Evolutionary conservation across 2,329 filamentous ascomycete genomes (phyloP), one percentile per base, ranked within the genome.

Genomic region (Cyphellophora attinorum): DNA sequence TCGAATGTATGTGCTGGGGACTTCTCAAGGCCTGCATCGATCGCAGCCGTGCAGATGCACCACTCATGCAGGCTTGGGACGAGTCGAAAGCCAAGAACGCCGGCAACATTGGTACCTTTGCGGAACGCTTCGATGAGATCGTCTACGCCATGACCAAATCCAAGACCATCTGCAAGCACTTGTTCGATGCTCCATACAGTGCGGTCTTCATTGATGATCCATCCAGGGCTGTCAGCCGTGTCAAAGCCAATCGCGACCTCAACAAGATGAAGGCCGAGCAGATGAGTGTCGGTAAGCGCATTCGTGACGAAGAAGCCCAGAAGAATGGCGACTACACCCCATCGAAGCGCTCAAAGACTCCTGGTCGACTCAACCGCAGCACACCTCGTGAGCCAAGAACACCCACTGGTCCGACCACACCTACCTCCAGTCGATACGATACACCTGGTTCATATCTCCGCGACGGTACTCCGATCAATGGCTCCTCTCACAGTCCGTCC

Each of bases 161-260:
- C 18, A 62, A 62, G 42, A 56, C 57, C 0, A 56, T 61, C 19
- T 60, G 56, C 51, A 60, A 60, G 35, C 58, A 60, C 33, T 40
- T 61, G 8, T 39, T 60, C 11, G 58, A 59, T 31, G 43, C 52
- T 3, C 40, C 46, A 5, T 61, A 56, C 38, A 31, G 57, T 18
- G 40, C 49, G 28, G 43, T 44, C 4, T 51, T 62, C 28, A 48
- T 61, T 18, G 57, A 62, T 31, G 58, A 62, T 31, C 59, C 59
- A 3, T 30, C 45, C 12, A 47, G 37, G 10, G 39, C 49, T 13
- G 39, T 39, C 19, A 51, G 43, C 42, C 48, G 54, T 19, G 53
- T 58, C 14, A 38, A 49, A n/a, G 41, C 51, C 3, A 59, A 59
- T 40, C 53, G 55, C 27, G 46, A 36, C 4, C 37, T 58, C 13